A percentile compares a stretch with the other conserved stretches of the same genome.
These are phyloP conservation scores for Diaporthe destruens DNA, from an alignment of 2,329 filamentous ascomycete genomes.

Conservation along the genomic window DNA sequence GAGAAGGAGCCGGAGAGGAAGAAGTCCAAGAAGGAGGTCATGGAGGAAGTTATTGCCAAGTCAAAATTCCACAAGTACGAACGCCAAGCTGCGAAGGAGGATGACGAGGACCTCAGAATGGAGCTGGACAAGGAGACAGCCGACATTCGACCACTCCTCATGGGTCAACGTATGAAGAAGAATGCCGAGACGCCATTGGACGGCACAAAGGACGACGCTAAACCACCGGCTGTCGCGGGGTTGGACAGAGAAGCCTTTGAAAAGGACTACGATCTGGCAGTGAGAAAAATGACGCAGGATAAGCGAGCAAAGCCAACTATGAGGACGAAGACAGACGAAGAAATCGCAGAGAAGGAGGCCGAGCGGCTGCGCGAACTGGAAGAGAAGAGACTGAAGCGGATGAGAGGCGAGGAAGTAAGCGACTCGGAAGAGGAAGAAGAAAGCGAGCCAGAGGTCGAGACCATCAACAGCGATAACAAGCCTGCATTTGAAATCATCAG, in stretches of 20 bases:
- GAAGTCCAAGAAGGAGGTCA: conserved; percentile 96
- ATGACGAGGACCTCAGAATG: conserved; percentile 88
- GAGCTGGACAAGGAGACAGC: conserved; percentile 87
- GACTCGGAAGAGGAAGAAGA: conserved; percentile 70
- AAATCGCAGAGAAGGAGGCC: conserved; percentile 83
- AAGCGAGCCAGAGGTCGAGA: conserved; percentile 54
- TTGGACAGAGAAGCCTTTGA: conserved; percentile 79
- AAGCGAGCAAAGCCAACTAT: conserved; percentile 87
- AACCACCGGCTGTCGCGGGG: conserved; percentile 50
- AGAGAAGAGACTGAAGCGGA: conserved; percentile 83
- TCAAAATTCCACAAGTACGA: conserved; percentile 97
- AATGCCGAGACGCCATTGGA: conserved; percentile 44
- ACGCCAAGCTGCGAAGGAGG: conserved; percentile 90
- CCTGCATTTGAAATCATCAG: conserved; percentile 47
- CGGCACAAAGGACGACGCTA: conserved; percentile 45
- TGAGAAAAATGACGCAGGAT: conserved; percentile 87
- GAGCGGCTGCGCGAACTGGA: conserved; percentile 84
- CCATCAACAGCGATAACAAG: conserved; percentile 52
- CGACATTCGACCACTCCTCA: conserved; percentile 80
- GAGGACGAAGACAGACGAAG: conserved; percentile 91
- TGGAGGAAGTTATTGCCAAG: conserved; percentile 98
- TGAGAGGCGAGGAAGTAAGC: conserved; percentile 83
- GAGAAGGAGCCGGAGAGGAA: conserved; percentile 80
- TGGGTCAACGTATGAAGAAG: conserved; percentile 57
- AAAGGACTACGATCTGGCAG: conserved; percentile 86